Evolutionary conservation across 1,139 yeast genomes (phyloP), one percentile per base, ranked within the genome.

Genomic region (Magnusiomyces sp.): DNA sequence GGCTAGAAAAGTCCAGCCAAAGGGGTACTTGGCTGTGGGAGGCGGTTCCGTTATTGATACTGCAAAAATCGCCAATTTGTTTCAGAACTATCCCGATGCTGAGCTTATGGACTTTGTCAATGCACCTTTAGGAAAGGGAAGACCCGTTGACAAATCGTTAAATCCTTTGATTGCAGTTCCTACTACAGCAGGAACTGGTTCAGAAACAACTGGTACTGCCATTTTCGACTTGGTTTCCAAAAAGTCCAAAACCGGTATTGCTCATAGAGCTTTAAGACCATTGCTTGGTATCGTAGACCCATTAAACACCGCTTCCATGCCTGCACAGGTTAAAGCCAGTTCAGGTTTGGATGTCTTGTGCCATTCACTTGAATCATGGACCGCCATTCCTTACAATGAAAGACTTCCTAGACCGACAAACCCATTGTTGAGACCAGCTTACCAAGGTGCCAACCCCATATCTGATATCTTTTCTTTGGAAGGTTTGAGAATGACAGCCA

Each of bases 301-400:
- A 4, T 53, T 65, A 44, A 69, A 71, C 57, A 64, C 73, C 49
- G 59, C 58, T 34, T 60, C 72, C 33, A 69, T 72, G 71, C 75
- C 75, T 13, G 62, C 72, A 3, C 59, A 68, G 11, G 72, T 72
- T 52, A 68, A 69, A 52, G 71, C 74, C 13, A 62, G 70, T 16
- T 70, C 74, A 2, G 75, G 75, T 19, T 62, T 71, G 43, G 75
- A 71, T 48, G 75, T 72, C 20, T 61, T 72, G 56, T 71, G 75
- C 55, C 75, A 71, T 57, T 65, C 75, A 14, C 62, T 71, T 47
- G 75, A 72, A 54, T 69, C 73, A 9, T 71, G 68, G 61, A 69
- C 73, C 34, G 72, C 73, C 11, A 65, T 69, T 49, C 73, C 73
- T 7, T 69, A 64, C 59, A 59, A 65, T 49, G 60, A 67, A 59